Evolutionary conservation across 495 filamentous ascomycete genomes (phyloP), one percentile per base, ranked within the genome.

Genomic region (Rusavskia elegans): DNA sequence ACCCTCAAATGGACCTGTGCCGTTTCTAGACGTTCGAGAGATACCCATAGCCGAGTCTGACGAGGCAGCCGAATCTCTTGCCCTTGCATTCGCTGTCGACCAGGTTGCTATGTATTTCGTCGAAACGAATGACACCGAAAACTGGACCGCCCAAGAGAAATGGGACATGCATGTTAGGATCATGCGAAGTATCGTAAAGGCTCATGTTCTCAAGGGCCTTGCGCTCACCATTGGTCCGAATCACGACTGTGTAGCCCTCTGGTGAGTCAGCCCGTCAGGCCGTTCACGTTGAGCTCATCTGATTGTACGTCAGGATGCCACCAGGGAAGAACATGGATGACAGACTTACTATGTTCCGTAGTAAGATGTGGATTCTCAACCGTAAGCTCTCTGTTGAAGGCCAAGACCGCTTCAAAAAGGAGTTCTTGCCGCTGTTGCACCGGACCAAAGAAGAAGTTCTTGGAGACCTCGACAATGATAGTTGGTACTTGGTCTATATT

Each of bases 401-500:
- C 51, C 75, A 70, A 58, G 71, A 68, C 56, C 81, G 85, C 54
- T 86, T 84, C 72, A 87, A 83, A 67, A 66, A 70, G 49, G 85
- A 90, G 64, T 84, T 90, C 64, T 60, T 87, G 32, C 84, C 85
- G 46, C 69, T 86, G 23, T 73, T 90, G 51, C 82, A 87, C 67
- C 68, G 82, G 53, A 80, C 82, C 59, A 89, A 87, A 67, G 67
- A 68, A 45, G 69, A 73, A 49, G 67, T 80, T 41, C 72, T 90
- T 57, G 82, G 79, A 36, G 72, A 74, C 32, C 68, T 74, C 35
- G 80, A 86, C 59, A 67, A 72, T 53, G 63, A 78, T 52, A 72
- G 76, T 56, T 83, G 76, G 70, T 89, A 89, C 62, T 75, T 90
- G 23, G 84, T 88, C 16, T 89, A 87, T 64, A 66, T 90, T 55